Evolutionary conservation across 2,329 filamentous ascomycete genomes (phyloP).

Genomic region (Fusarium ambrosium): DNA sequence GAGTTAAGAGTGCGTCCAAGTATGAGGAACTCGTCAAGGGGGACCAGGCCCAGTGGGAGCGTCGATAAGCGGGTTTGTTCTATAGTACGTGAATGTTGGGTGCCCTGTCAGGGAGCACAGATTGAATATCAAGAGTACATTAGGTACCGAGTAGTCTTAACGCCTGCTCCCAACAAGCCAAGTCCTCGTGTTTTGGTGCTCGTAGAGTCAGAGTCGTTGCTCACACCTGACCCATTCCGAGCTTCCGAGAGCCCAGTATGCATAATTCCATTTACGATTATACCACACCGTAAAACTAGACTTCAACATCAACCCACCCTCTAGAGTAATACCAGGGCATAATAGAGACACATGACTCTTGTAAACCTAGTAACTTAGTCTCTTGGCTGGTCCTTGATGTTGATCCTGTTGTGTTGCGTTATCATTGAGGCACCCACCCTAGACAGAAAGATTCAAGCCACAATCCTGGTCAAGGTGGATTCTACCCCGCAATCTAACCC

Average conservation of each 20-base stretch:
- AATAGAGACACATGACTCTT: not conserved
- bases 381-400: not conserved
- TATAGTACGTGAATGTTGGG: not conserved
- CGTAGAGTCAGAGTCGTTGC: no score
- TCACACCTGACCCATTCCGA: no score
- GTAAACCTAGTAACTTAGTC: not conserved
- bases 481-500: conserved; percentile 1
- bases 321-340: not conserved
- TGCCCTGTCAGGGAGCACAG: not conserved
- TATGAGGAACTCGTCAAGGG: conserved; percentile 30
- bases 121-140: not conserved
- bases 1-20: conserved; percentile 31
- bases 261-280: no score
- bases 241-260: no score
- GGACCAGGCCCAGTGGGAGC: conserved; percentile 15
- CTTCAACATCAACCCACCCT: not conserved
- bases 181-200: no score
- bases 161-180: no score
- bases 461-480: not conserved
- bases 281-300: no score
- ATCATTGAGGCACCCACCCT: not conserved
- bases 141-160: not conserved
- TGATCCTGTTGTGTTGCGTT: not conserved
- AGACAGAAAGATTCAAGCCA: not conserved
- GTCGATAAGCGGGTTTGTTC: not conserved